These are phyloP conservation scores for Clarireedia sp. DNA, from an alignment of 2,329 filamentous ascomycete species.

Conservation along the genomic window DNA sequence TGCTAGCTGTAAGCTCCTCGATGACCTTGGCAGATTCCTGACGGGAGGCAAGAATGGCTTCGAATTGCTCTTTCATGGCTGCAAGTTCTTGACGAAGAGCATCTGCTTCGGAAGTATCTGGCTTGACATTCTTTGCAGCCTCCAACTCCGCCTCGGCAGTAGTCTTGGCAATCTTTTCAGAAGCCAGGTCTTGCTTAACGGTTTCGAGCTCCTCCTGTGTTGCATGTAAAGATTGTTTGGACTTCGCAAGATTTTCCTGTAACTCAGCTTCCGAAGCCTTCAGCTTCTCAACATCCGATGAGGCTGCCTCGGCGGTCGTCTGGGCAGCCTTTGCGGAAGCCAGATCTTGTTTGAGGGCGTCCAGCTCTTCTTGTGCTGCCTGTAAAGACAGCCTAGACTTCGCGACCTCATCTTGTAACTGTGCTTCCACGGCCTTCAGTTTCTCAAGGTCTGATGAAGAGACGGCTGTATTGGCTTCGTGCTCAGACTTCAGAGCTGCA, in stretches of 20 bases:
- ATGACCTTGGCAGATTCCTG: constrained; percentile 30
- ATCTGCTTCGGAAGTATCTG: constrained; percentile 47
- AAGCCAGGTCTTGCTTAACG: constrained; percentile 25
- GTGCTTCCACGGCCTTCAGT: constrained; percentile 30
- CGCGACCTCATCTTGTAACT: constrained; percentile 39
- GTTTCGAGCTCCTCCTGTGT: constrained; percentile 21
- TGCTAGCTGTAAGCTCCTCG: constrained; percentile 33
- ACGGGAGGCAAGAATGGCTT: constrained; percentile 34
- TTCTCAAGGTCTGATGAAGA: constrained; percentile 19
- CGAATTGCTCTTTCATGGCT: constrained; percentile 39
- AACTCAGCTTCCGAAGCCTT: constrained; percentile 34
- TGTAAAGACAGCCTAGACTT: constrained; percentile 34
- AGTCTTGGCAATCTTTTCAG: constrained; percentile 38
- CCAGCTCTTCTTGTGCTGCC: constrained; percentile 22
- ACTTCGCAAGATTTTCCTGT: constrained; percentile 38
- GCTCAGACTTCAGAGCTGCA: constrained; percentile 36
- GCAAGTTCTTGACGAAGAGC: constrained; percentile 44
- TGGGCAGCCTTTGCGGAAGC: constrained; percentile 39
- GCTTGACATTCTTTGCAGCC: constrained; percentile 46
- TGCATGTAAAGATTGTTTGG: constrained; percentile 33
- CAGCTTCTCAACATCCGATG: constrained; percentile 18
- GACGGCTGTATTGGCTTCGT: constrained; percentile 33
- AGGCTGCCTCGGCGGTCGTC: constrained; percentile 33
- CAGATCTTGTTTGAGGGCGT: constrained; percentile 24
- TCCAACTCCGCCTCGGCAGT: constrained; percentile 48